Evolutionary conservation across 2,329 filamentous ascomycete genomes (phyloP).

Genomic region (Bipolaris zeicola): DNA sequence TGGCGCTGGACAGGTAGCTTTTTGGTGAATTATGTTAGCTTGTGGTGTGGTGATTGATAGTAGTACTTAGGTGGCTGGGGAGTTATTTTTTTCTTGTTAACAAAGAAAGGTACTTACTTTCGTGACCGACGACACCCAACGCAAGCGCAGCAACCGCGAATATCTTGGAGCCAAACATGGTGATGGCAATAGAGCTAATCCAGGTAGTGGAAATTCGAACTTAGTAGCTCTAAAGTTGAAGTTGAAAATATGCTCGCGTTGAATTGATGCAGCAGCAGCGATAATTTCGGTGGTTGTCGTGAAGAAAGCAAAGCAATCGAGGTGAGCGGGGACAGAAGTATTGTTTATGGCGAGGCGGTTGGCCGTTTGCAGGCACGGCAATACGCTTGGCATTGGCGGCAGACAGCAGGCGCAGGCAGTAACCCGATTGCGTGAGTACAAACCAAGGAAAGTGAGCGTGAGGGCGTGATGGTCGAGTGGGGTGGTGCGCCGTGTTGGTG

Average conservation of each 20-base stretch:
- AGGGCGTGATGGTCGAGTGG: slow-evolving; percentile 15
- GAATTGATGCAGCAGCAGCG: slow-evolving; percentile 32
- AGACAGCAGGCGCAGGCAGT: slow-evolving; percentile 5
- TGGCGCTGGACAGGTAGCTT: slow-evolving; percentile 23
- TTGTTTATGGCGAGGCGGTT: slow-evolving; percentile 15
- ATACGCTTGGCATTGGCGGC: slow-evolving; percentile 2
- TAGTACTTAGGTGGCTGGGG: not conserved
- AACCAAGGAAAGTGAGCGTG: slow-evolving; percentile 15
- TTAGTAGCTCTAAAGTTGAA: not conserved
- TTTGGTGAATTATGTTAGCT: slow-evolving; percentile 17
- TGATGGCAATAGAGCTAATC: slow-evolving; percentile 22
- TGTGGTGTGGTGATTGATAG: not conserved
- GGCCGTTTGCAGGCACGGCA: slow-evolving; percentile 13
- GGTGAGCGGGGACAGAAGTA: slow-evolving; percentile 4
- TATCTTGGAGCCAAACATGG: slow-evolving; percentile 37
- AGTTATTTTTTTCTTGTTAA: not conserved
- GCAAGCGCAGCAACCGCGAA: slow-evolving; percentile 27
- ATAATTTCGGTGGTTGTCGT: slow-evolving; percentile 18
- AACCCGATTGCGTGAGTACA: not conserved
- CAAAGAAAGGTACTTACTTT: slow-evolving; percentile 16
- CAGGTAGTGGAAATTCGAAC: slow-evolving; percentile 9
- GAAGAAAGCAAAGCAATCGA: slow-evolving; percentile 10
- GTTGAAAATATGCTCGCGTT: slow-evolving; percentile 24
- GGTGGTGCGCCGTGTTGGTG: slow-evolving; percentile 8
- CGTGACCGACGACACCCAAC: slow-evolving; percentile 25